These are phyloP conservation scores for Cryptococcus sp. DNA, from an alignment of 1,284 basidiomycete species.

Conservation along the genomic window DNA sequence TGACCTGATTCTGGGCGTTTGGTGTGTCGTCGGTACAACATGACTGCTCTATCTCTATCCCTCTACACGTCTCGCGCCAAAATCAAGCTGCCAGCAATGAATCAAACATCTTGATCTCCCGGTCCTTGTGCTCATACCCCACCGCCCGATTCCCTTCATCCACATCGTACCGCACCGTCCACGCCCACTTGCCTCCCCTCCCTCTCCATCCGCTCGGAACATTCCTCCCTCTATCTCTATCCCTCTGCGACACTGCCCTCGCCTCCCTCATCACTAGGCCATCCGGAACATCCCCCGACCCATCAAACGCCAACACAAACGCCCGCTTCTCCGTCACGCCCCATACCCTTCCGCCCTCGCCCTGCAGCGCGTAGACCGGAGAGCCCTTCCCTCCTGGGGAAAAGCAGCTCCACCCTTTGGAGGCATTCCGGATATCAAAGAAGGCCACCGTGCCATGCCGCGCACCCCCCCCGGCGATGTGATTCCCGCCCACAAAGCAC, in stretches of 20 bases:
- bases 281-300: conserved; percentile 18
- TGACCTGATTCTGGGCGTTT: conserved; percentile 5
- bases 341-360: conserved; percentile 47
- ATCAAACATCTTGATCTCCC: conserved; percentile 34
- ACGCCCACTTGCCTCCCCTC: conserved; percentile 33
- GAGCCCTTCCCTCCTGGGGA: conserved; percentile 44
- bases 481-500: conserved; percentile 33
- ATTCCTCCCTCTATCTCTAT: conserved; percentile 17
- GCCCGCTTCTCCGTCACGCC: conserved; percentile 45
- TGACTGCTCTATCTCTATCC: not conserved
- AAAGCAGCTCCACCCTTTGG: conserved; percentile 43
- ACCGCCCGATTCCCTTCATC: conserved; percentile 19
- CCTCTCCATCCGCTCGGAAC: conserved; percentile 29
- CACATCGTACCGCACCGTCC: conserved; percentile 37
- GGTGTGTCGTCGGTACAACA: not conserved
- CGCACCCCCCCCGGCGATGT: conserved; percentile 41
- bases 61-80: not conserved
- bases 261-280: conserved; percentile 21
- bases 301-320: conserved; percentile 47
- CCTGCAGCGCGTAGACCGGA: conserved; percentile 46
- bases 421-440: conserved; percentile 38
- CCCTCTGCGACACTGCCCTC: conserved; percentile 7
- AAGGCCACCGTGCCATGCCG: conserved; percentile 45
- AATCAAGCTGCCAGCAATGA: conserved; percentile 4
- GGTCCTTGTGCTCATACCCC: conserved; percentile 40